These are phyloP conservation scores for Tuber magnatum DNA, from an alignment of 495 filamentous ascomycete genomes.

Conservation along the genomic window DNA sequence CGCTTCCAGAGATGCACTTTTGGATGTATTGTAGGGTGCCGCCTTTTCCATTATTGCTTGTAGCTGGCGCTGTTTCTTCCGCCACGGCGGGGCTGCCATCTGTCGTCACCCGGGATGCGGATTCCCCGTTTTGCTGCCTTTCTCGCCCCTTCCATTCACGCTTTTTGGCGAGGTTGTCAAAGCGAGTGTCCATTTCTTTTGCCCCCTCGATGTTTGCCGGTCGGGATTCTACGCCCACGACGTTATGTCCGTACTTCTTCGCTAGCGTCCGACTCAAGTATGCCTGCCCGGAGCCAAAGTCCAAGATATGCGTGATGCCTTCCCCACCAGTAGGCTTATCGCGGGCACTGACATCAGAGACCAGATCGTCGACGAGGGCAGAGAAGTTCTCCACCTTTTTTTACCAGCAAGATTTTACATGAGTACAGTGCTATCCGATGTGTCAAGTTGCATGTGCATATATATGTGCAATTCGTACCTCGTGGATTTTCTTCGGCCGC, in stretches of 20 bases:
- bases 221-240: constrained; percentile 85
- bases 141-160: constrained; percentile 59
- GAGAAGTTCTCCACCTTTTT: constrained; percentile 46
- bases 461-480: constrained; percentile 59
- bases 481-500: constrained; percentile 93
- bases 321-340: constrained; percentile 35
- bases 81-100: constrained; percentile 50
- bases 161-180: constrained; percentile 70
- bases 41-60: constrained; percentile 44
- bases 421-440: background rate
- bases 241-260: constrained; percentile 74
- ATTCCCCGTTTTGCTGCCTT: constrained; percentile 53
- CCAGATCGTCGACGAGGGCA: constrained; percentile 48
- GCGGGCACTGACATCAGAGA: constrained; percentile 46
- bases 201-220: constrained; percentile 78
- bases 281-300: constrained; percentile 94
- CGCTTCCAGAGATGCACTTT: constrained; percentile 45
- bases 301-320: constrained; percentile 76
- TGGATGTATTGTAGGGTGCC: constrained; percentile 64
- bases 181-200: constrained; percentile 67
- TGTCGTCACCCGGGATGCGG: constrained; percentile 49
- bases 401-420: constrained; percentile 20
- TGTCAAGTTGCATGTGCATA: constrained; percentile 17
- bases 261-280: constrained; percentile 87
- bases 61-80: constrained; percentile 30